Percentiles rank a stretch among this genome's conserved stretches.
These are phyloP conservation scores for Blastobotrys aristatus DNA, from an alignment of 1,139 yeast species.

Conservation along the genomic window DNA sequence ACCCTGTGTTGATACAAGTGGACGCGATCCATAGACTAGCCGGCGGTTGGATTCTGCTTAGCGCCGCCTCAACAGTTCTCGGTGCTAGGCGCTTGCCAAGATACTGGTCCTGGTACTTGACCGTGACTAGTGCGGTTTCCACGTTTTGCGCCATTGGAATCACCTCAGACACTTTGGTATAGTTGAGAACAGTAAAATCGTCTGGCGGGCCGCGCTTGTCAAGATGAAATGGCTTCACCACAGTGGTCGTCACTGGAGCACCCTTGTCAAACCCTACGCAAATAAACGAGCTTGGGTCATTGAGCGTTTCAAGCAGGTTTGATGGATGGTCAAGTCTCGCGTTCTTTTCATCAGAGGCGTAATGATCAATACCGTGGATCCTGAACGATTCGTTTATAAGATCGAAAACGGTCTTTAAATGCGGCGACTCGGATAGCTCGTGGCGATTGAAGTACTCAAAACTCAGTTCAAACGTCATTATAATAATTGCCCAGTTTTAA, in stretches of 20 bases:
- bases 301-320: neutral
- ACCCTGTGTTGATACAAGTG: constrained; percentile 2
- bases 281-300: neutral
- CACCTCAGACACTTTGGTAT: neutral
- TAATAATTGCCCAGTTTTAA: too few species aligned
- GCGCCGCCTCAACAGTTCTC: neutral
- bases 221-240: neutral
- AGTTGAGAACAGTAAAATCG: neutral
- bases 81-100: neutral
- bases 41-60: neutral
- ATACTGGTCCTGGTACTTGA: neutral
- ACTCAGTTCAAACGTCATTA: neutral
- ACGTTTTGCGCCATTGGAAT: neutral
- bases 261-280: neutral
- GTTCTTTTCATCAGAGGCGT: too few species aligned
- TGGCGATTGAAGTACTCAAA: neutral
- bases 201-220: neutral
- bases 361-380: too few species aligned
- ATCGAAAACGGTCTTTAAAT: neutral
- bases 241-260: constrained; percentile 3
- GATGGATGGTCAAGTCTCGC: neutral
- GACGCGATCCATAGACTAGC: constrained; percentile 1
- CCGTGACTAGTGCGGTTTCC: constrained; percentile 1
- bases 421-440: neutral
- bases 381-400: neutral